Percentiles rank a stretch among this genome's conserved stretches.
These are phyloP conservation scores for Coccomyxa subellipsoidea DNA, from an alignment of 163 green algal genomes.

Conservation along the genomic window DNA sequence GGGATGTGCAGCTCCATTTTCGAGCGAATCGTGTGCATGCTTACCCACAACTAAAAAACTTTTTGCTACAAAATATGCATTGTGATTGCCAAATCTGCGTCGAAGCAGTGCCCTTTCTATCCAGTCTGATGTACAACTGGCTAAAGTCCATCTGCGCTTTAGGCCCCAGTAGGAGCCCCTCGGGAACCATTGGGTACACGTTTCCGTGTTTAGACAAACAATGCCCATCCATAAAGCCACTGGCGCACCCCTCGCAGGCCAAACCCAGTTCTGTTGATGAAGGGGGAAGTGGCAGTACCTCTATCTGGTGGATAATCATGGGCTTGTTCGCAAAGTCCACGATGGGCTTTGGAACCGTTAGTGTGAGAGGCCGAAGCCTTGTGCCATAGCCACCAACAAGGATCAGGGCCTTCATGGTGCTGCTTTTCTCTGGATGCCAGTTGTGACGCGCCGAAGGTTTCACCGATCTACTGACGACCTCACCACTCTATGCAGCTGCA, in stretches of 20 bases:
- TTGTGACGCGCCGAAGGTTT: neutral
- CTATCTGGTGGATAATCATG: constrained; percentile 98
- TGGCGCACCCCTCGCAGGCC: too few relatives aligned
- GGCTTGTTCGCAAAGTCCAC: constrained; percentile 98
- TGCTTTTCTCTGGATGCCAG: neutral
- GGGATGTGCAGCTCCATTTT: too few relatives aligned
- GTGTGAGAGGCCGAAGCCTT: constrained; percentile 85
- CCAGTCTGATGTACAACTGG: neutral
- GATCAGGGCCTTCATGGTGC: constrained; percentile 80
- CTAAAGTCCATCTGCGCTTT: neutral
- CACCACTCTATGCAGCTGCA: neutral
- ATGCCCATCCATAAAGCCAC: neutral
- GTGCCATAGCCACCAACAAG: constrained; percentile 94
- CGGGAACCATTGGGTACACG: neutral
- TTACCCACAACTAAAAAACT: too few relatives aligned
- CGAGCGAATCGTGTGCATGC: too few relatives aligned
- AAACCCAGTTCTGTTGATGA: neutral
- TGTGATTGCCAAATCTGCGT: too few relatives aligned
- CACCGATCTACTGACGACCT: neutral
- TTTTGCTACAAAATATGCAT: too few relatives aligned
- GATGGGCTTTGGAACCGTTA: constrained; percentile 95
- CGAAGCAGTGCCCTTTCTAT: too few relatives aligned
- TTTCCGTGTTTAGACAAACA: neutral
- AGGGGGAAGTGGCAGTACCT: constrained; percentile 46
- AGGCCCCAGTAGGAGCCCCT: neutral